Percentiles rank a stretch among this genome's conserved stretches.
phyloP scores from a whole-genome alignment of 2,329 filamentous ascomycete species.

The Hypomyces rosellus region DNA sequence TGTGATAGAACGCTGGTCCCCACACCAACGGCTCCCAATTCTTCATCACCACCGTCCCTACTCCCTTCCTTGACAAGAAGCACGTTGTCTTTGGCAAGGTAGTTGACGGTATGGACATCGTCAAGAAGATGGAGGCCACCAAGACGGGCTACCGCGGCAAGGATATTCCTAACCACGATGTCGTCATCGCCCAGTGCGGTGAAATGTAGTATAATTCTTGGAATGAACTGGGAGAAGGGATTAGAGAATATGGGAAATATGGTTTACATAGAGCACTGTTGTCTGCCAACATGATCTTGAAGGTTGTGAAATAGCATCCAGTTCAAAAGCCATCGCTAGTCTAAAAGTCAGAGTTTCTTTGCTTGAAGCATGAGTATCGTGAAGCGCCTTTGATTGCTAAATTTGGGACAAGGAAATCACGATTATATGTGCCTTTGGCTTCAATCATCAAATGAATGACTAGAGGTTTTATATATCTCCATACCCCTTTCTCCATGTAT shows the following conservation, averaged over 20 bases:
- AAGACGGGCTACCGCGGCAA: constrained; percentile 67
- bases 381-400: not conserved
- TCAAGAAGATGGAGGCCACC: constrained; percentile 86
- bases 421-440: no score
- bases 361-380: no score
- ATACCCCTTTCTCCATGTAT: no score
- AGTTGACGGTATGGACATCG: constrained; percentile 81
- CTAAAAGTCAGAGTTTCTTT: no score
- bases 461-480: no score
- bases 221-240: no score
- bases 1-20: constrained; percentile 70
- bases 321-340: no score
- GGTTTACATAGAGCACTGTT: no score
- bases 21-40: constrained; percentile 95
- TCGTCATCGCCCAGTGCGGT: constrained; percentile 79
- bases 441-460: no score
- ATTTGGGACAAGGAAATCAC: not conserved
- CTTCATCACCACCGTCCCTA: constrained; percentile 88
- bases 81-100: constrained; percentile 95
- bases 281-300: no score
- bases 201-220: constrained; percentile 62
- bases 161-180: constrained; percentile 79
- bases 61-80: constrained; percentile 84
- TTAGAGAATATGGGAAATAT: no score
- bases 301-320: no score